Percentiles rank a stretch among this genome's conserved stretches.
Conservation (phyloP, 73 alveolate genomes). For the Paramecium tetraurelia region DNA sequence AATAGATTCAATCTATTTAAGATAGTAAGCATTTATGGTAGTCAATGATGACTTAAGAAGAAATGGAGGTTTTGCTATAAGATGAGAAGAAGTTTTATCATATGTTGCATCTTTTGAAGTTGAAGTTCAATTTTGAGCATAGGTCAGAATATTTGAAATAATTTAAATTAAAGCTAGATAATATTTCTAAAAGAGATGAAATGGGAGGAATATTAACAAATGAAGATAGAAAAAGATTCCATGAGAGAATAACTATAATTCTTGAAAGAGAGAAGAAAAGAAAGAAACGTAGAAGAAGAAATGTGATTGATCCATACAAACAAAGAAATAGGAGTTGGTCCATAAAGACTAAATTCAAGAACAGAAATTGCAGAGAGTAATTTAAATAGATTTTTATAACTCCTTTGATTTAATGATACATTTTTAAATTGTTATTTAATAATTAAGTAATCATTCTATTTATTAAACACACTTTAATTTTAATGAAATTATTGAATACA, state of each 20-base stretch:
- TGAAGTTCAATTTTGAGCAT: conserved; percentile 50
- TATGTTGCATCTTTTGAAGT: conserved; percentile 17
- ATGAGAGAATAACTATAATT: conserved; percentile 29
- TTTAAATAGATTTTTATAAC: neutral
- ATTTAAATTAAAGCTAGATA: conserved; percentile 7
- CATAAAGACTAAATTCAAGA: conserved; percentile 16
- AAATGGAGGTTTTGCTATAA: conserved; percentile 25
- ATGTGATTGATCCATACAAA: neutral
- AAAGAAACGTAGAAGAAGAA: conserved; percentile 49
- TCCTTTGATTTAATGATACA: neutral
- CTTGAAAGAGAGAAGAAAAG: conserved; percentile 61
- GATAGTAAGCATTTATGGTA: conserved; percentile 15
- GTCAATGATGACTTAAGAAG: conserved; percentile 31
- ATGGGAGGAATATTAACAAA: conserved; percentile 47
- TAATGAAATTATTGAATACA: neutral
- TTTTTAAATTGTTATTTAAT: neutral
- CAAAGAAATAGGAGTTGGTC: conserved; percentile 25
- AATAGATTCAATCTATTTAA: neutral
- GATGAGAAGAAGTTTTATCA: conserved; percentile 48
- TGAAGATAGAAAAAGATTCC: conserved; percentile 55
- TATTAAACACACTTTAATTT: neutral
- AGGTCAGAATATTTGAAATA: conserved; percentile 48
- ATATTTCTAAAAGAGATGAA: conserved; percentile 52
- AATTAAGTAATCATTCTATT: neutral
- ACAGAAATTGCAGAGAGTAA: conserved; percentile 8